phyloP scores from a whole-genome alignment of 2,329 filamentous ascomycete genomes.

The Trichoderma lentiforme region DNA sequence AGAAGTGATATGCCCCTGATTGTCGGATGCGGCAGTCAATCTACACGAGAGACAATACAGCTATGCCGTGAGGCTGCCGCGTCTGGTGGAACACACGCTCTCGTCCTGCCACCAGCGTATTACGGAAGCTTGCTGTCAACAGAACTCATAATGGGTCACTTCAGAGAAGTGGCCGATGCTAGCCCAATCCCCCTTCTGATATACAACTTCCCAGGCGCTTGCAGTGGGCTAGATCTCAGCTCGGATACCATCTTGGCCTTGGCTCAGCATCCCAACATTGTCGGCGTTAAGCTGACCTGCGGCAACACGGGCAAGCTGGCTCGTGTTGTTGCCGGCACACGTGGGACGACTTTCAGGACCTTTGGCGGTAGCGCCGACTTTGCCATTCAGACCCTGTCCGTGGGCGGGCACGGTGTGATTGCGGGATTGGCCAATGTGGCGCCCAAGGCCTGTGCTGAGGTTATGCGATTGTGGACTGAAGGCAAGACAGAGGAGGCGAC shows the following conservation, averaged over 20 bases:
- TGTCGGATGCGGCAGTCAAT: slow-evolving; percentile 67
- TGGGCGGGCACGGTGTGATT: slow-evolving; percentile 69
- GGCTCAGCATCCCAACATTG: slow-evolving; percentile 54
- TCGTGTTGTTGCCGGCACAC: slow-evolving; percentile 45
- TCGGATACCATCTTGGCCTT: slow-evolving; percentile 55
- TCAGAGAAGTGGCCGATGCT: slow-evolving; percentile 56
- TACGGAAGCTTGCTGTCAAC: slow-evolving; percentile 60
- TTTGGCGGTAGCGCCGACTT: slow-evolving; percentile 73
- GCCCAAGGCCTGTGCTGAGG: slow-evolving; percentile 60
- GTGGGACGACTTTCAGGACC: slow-evolving; percentile 54
- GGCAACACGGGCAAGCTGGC: slow-evolving; percentile 62
- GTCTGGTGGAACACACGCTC: slow-evolving; percentile 63
- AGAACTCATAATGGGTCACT: slow-evolving; percentile 58
- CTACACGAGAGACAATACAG: slow-evolving; percentile 63
- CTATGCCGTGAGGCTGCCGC: slow-evolving; percentile 62
- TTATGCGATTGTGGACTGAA: slow-evolving; percentile 57
- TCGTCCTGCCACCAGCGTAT: slow-evolving; percentile 68
- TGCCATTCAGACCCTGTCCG: slow-evolving; percentile 65
- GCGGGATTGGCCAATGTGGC: slow-evolving; percentile 69
- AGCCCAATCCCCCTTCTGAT: slow-evolving; percentile 59
- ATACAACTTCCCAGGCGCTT: slow-evolving; percentile 62
- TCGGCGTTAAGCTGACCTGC: slow-evolving; percentile 61
- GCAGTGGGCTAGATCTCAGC: slow-evolving; percentile 54
- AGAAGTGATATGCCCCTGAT: slow-evolving; percentile 58
- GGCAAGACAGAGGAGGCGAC: slow-evolving; percentile 58